Evolutionary conservation across 257 asterid species (phyloP).

Genomic region (Salvia splendens): DNA sequence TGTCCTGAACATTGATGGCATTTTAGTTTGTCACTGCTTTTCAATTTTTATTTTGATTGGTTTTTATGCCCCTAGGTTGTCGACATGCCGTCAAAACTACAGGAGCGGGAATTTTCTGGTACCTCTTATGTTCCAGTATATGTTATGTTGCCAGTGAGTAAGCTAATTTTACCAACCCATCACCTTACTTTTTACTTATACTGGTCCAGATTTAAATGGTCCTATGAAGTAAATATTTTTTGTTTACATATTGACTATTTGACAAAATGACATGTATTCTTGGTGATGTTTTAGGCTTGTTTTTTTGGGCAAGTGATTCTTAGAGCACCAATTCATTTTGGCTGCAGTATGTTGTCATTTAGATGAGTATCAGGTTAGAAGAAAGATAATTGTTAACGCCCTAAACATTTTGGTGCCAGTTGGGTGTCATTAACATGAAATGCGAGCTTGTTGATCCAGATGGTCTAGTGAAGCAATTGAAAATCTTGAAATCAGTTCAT

Average conservation of each 20-base stretch:
- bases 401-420: slow-evolving; percentile 54
- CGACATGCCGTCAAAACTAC: slow-evolving; percentile 63
- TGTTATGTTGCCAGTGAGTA: slow-evolving; percentile 95
- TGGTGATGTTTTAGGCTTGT: slow-evolving; percentile 22
- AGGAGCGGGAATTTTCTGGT: slow-evolving; percentile 83
- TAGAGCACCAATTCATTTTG: slow-evolving; percentile 26
- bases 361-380: slow-evolving; percentile 26
- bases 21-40: slow-evolving; percentile 20
- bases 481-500: slow-evolving; percentile 67
- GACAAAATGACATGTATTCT: slow-evolving; percentile 11
- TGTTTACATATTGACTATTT: slow-evolving; percentile 13
- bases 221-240: slow-evolving; percentile 23
- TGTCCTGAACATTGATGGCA: neutral
- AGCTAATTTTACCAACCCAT: slow-evolving; percentile 20
- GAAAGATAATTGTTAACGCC: slow-evolving; percentile 29
- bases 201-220: slow-evolving; percentile 22
- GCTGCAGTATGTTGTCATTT: slow-evolving; percentile 26
- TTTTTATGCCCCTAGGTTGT: slow-evolving; percentile 54
- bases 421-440: slow-evolving; percentile 83
- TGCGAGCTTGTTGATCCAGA: slow-evolving; percentile 90
- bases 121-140: slow-evolving; percentile 83
- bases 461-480: slow-evolving; percentile 79
- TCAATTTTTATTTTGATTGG: slow-evolving; percentile 30
- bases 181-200: slow-evolving; percentile 24
- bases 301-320: slow-evolving; percentile 21